Evolutionary conservation across 2,329 filamentous ascomycete genomes (phyloP).

Genomic region (Didymellaceae sp.): DNA sequence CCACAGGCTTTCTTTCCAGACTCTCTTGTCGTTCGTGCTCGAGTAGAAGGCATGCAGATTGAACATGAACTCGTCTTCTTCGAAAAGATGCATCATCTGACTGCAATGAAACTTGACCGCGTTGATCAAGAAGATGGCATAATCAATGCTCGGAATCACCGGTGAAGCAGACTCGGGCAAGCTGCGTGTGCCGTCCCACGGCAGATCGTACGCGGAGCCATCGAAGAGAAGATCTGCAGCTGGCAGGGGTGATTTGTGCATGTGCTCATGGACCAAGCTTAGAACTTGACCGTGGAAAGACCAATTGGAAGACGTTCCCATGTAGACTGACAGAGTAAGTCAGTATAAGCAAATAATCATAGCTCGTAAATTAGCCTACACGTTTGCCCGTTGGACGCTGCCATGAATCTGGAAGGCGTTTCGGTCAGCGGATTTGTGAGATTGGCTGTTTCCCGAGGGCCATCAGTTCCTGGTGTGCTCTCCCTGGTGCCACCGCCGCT

Average conservation of each 20-base stretch:
- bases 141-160: constrained; percentile 59
- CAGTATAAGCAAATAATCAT: not conserved
- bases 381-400: constrained; percentile 29
- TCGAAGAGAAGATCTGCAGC: constrained; percentile 58
- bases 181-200: constrained; percentile 55
- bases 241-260: constrained; percentile 53
- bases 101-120: constrained; percentile 64
- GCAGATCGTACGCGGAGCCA: constrained; percentile 59
- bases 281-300: constrained; percentile 60
- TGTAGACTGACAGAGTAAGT: constrained; percentile 50
- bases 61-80: constrained; percentile 60
- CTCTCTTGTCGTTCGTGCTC: constrained; percentile 36
- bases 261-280: constrained; percentile 56
- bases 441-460: constrained; percentile 25
- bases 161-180: constrained; percentile 40
- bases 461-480: constrained; percentile 28
- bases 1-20: constrained; percentile 50
- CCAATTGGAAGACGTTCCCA: constrained; percentile 65
- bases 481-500: constrained; percentile 26
- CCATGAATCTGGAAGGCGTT: constrained; percentile 37
- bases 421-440: constrained; percentile 36
- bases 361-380: constrained; percentile 18
- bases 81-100: constrained; percentile 62
- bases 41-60: constrained; percentile 53
- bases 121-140: constrained; percentile 61